Conservation (phyloP, 78 protist species). For the Planoprotostelium fungivorum region DNA sequence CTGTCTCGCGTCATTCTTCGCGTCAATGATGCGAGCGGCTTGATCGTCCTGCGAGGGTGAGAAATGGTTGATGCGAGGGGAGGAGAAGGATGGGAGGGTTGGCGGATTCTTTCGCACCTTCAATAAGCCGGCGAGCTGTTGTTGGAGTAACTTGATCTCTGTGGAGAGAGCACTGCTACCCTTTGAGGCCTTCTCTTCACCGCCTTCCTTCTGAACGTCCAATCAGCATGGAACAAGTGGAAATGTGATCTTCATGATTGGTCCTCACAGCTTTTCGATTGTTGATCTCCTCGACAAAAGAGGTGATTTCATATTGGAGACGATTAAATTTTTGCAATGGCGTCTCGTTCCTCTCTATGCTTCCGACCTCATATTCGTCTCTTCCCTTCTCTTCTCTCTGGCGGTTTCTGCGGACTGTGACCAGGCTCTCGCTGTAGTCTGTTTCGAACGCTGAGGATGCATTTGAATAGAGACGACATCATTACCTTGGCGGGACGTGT, state of each 20-base stretch:
- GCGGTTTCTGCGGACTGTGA: background rate
- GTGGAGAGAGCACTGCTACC: background rate
- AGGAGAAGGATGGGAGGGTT: no score
- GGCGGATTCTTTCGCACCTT: no score
- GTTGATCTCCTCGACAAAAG: conserved; percentile 23
- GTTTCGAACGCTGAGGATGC: background rate
- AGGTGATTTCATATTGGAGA: conserved; percentile 34
- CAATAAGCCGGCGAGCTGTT: background rate
- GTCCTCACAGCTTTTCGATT: conserved; percentile 14
- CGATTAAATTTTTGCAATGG: conserved; percentile 47
- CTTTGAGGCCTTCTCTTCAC: background rate
- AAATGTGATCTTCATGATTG: background rate
- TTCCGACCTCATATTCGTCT: background rate
- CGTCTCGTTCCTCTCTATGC: conserved; percentile 18
- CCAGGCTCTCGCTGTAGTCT: background rate
- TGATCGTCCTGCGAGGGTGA: background rate
- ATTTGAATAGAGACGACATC: background rate
- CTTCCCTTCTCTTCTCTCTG: background rate
- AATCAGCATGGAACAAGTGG: background rate
- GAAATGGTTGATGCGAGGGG: background rate
- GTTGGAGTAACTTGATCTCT: background rate
- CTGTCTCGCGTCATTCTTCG: background rate
- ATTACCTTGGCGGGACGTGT: background rate
- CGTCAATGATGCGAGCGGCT: background rate
- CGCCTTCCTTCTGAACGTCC: background rate